A percentile compares a stretch with the other conserved stretches of the same genome.
These are phyloP conservation scores for Botrytis medusae DNA, from an alignment of 2,329 filamentous ascomycete genomes.

Conservation along the genomic window DNA sequence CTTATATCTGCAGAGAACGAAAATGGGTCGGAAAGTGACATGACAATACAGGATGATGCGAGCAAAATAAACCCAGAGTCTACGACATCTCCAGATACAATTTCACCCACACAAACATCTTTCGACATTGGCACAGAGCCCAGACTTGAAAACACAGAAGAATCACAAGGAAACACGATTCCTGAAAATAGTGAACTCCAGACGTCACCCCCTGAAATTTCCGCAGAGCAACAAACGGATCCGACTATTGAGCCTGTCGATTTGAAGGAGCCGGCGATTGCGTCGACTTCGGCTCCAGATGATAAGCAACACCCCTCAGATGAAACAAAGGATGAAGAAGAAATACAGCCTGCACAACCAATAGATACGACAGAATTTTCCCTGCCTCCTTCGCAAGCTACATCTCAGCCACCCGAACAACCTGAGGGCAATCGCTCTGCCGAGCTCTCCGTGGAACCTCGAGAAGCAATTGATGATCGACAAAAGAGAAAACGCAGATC, in stretches of 20 bases:
- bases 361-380: slow-evolving; percentile 29
- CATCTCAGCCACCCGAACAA: slow-evolving; percentile 25
- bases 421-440: slow-evolving; percentile 25
- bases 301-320: background rate
- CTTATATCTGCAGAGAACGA: slow-evolving; percentile 49
- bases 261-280: background rate
- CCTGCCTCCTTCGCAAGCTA: slow-evolving; percentile 24
- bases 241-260: slow-evolving; percentile 19
- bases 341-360: slow-evolving; percentile 15
- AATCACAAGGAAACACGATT: background rate
- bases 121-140: background rate
- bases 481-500: slow-evolving; percentile 69
- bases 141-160: background rate
- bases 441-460: slow-evolving; percentile 36
- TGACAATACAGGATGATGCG: slow-evolving; percentile 35
- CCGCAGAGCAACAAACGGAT: slow-evolving; percentile 15
- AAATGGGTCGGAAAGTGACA: slow-evolving; percentile 39
- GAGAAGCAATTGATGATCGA: slow-evolving; percentile 49
- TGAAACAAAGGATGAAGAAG: background rate
- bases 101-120: slow-evolving; percentile 27
- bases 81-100: slow-evolving; percentile 33
- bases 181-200: background rate
- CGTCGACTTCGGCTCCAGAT: background rate
- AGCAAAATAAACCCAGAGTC: slow-evolving; percentile 28
- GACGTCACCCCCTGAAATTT: slow-evolving; percentile 12